Base-by-base conservation (phyloP, 192 early-diverging fungal genomes). In the Funneliformis mosseae region DNA sequence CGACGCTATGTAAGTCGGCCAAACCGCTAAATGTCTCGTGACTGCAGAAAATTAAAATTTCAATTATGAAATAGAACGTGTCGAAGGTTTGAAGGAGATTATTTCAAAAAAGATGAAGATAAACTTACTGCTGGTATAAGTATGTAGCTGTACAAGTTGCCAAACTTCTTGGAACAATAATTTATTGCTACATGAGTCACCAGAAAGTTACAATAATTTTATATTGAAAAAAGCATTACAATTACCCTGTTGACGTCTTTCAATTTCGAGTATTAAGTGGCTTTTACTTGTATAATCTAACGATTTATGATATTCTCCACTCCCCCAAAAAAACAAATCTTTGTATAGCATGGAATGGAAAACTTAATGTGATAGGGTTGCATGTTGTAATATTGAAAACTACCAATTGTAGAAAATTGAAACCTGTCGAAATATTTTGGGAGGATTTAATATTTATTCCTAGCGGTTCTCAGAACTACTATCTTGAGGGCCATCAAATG, bases 91-190 rank as follows among this genome's bases (percentile, higher is more conserved):
- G n/a, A n/a, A n/a, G n/a, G n/a, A n/a, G n/a, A n/a, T n/a, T n/a
- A n/a, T n/a, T n/a, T n/a, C n/a, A n/a, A n/a, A n/a, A n/a, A n/a
- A n/a, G n/a, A n/a, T n/a, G n/a, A n/a, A n/a, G n/a, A n/a, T n/a
- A n/a, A n/a, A n/a, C n/a, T n/a, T n/a, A n/a, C 95, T 18, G 93
- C 92, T 43, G 95, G 95, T 60, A 95, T 98, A 2, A 95, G 97
- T 21, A 85, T 94, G 93, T 92, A 18, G 95, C 95, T 0, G 93
- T 98, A 64, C 97, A 98, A 83, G 92, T 98, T 43, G 95, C 96
- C 41, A 94, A 93, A 74, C 85, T 85, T 1, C 77, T 93, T n/a
- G 92, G 92, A 0, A 92, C 92, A 10, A 86, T n/a, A 83, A 8
- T 94, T 97, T 25, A 94, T 98, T 81, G 96, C 92, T 0, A 96